Conservation (phyloP, 306 rosid genomes). For the Prunus padus region DNA sequence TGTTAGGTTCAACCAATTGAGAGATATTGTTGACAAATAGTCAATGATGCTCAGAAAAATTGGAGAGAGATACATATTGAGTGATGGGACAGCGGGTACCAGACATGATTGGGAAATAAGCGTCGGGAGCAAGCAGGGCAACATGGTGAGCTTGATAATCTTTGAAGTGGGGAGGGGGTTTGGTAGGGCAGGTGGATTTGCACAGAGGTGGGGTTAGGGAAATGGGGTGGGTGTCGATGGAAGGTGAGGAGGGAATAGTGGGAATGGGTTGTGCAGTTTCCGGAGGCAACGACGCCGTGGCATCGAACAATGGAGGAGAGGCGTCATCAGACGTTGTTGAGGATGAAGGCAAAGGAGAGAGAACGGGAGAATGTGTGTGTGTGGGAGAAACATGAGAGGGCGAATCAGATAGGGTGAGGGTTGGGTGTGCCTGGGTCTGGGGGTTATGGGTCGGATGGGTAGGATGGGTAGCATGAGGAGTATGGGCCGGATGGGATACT, state of each 20-base stretch:
- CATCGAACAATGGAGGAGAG: fast-evolving
- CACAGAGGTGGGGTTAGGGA: not conserved
- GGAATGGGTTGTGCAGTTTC: too few species aligned
- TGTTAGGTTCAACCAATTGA: not conserved
- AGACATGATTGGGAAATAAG: not conserved
- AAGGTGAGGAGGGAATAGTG: too few species aligned
- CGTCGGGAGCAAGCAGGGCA: not conserved
- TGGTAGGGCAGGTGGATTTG: not conserved
- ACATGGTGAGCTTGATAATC: not conserved
- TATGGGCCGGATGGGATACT: too few species aligned
- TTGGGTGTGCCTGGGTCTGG: too few species aligned
- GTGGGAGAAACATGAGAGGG: too few species aligned
- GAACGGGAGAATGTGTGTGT: too few species aligned
- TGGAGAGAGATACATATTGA: not conserved
- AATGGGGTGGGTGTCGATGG: not conserved
- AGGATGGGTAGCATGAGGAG: too few species aligned
- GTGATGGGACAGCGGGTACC: not conserved
- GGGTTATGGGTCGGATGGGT: not conserved
- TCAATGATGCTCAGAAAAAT: not conserved
- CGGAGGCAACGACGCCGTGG: too few species aligned
- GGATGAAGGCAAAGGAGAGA: fast-evolving
- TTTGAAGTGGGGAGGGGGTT: not conserved
- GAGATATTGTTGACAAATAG: not conserved
- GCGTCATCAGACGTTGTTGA: too few species aligned
- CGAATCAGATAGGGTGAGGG: too few species aligned